These are phyloP conservation scores for Paramecium biaurelia DNA, from an alignment of 73 alveolate genomes.

Conservation along the genomic window DNA sequence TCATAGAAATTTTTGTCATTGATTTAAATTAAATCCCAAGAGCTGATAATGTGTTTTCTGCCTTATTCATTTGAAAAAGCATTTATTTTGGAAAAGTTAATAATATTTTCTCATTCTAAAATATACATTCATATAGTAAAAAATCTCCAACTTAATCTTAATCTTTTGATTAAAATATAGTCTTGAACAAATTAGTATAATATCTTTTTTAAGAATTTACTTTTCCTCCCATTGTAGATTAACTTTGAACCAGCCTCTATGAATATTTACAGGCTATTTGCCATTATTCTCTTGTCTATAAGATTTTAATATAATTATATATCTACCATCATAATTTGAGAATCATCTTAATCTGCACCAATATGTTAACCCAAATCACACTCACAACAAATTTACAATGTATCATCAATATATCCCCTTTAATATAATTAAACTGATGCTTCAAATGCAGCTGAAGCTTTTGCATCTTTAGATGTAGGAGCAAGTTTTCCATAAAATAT, in stretches of 20 bases:
- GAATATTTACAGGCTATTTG: neutral
- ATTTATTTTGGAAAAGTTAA: neutral
- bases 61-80: neutral
- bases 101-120: neutral
- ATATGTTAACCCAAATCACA: slow-evolving; percentile 2
- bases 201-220: neutral
- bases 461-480: neutral
- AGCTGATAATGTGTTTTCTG: neutral
- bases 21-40: neutral
- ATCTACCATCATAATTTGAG: slow-evolving; percentile 1
- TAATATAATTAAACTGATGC: slow-evolving; percentile 5
- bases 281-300: neutral
- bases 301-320: neutral
- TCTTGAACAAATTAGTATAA: neutral
- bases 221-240: neutral
- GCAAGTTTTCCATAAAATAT: neutral
- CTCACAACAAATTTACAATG: neutral
- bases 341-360: slow-evolving; percentile 42
- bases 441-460: neutral
- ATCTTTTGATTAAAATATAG: neutral
- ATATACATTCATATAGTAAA: neutral
- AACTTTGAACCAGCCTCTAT: neutral
- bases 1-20: neutral
- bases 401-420: neutral
- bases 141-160: neutral